Conservation (phyloP, 2,329 filamentous ascomycete species). For the Aspergillus neoniger region DNA sequence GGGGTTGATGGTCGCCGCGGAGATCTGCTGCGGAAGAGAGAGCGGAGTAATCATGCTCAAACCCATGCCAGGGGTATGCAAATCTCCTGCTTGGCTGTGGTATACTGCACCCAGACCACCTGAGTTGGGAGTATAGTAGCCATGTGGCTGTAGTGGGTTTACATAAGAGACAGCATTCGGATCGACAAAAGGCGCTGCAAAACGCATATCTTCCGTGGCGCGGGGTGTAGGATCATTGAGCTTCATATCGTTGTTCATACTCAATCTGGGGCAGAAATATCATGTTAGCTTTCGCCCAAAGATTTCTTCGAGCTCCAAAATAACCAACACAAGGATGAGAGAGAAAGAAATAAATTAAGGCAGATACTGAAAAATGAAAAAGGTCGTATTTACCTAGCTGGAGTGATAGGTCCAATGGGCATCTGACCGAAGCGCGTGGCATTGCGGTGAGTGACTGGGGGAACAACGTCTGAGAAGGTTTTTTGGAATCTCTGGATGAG, state of each 20-base stretch:
- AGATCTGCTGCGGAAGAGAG: slow-evolving; percentile 70
- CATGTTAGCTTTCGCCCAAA: slow-evolving; percentile 15
- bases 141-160: slow-evolving; percentile 73
- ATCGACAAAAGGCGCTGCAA: slow-evolving; percentile 87
- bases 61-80: slow-evolving; percentile 78
- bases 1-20: slow-evolving; percentile 59
- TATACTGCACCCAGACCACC: slow-evolving; percentile 76
- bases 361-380: neutral
- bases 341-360: too few species aligned
- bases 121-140: slow-evolving; percentile 86
- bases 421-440: slow-evolving; percentile 26
- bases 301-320: neutral
- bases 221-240: slow-evolving; percentile 83
- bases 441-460: slow-evolving; percentile 43
- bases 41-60: slow-evolving; percentile 78
- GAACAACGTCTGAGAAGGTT: slow-evolving; percentile 73
- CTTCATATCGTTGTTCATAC: slow-evolving; percentile 57
- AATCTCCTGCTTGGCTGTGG: slow-evolving; percentile 79
- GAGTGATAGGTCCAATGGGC: slow-evolving; percentile 24
- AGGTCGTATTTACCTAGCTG: slow-evolving; percentile 26
- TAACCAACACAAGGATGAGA: neutral
- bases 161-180: slow-evolving; percentile 80
- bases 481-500: slow-evolving; percentile 82
- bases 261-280: slow-evolving; percentile 39
- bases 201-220: slow-evolving; percentile 79